phyloP scores from a whole-genome alignment of 306 rosid genomes.

The Quillaja saponaria region DNA sequence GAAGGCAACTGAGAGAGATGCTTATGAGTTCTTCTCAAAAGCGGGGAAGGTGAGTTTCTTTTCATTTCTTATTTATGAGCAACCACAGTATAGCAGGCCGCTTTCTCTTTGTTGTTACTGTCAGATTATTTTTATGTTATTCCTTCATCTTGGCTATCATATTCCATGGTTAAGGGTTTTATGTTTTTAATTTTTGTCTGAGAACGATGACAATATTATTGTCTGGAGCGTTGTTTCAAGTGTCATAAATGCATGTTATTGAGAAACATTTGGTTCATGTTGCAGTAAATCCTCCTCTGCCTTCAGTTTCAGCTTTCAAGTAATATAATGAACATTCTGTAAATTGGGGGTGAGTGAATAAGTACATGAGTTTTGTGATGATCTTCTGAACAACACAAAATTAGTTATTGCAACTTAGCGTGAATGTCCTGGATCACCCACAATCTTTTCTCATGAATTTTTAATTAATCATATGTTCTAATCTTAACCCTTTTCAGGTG shows the following conservation, averaged over 20 bases:
- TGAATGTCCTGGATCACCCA: conserved; percentile 23
- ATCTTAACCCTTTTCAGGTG: conserved; percentile 56
- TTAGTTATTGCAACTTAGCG: conserved; percentile 28
- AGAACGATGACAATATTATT: conserved; percentile 22
- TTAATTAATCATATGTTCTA: conserved; percentile 14
- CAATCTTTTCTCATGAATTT: neutral
- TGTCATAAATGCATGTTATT: conserved; percentile 37
- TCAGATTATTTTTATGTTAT: conserved; percentile 1
- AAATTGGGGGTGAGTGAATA: conserved; percentile 47
- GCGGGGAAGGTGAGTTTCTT: conserved; percentile 87
- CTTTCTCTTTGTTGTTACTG: conserved; percentile 8
- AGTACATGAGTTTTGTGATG: conserved; percentile 24
- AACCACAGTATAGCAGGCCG: neutral
- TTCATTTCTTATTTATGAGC: neutral
- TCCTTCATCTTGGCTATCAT: neutral
- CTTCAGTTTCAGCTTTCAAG: conserved; percentile 60
- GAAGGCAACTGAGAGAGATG: conserved; percentile 95
- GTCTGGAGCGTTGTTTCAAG: conserved; percentile 29
- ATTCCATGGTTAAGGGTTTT: neutral
- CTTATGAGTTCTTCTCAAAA: conserved; percentile 85
- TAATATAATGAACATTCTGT: conserved; percentile 50
- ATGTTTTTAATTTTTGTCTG: conserved; percentile 8
- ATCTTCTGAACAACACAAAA: conserved; percentile 32
- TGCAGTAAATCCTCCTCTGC: conserved; percentile 49
- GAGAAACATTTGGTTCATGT: conserved; percentile 51